Evolutionary conservation across 768 basidiomycete species (phyloP), one percentile per base, ranked within the genome.

Genomic region (Strobilomyces confusus): DNA sequence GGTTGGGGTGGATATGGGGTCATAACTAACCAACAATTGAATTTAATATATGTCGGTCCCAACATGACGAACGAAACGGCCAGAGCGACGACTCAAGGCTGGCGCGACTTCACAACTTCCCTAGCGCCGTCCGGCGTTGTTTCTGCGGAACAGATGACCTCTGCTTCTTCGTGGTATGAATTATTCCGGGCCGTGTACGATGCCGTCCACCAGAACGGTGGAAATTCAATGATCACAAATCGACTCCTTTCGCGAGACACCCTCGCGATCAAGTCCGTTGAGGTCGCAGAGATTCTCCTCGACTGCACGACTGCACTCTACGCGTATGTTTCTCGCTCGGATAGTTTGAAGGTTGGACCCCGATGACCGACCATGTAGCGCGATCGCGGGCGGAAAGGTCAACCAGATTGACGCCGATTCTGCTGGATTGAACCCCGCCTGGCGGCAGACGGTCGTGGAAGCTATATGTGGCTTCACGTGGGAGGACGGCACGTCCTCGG

Each of bases 361-460:
- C n/a, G 7, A 25, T 9, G 12, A 37, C 23, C 1, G 13, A 11
- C 4, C 19, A 1, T 42, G 2, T 1, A 80, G 79, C 33, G 61
- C 67, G 9, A 62, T 79, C 9, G 72, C 66, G 5, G 79, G 79
- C 3, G 78, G 80, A 1, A 72, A 70, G 6, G 78, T 78, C 13
- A 65, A 69, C 7, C 60, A 61, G 20, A 58, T 68, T 1, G 60
- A 71, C 20, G 72, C 77, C 0, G 63, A n/a, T n/a, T n/a, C n/a
- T n/a, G n/a, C n/a, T n/a, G n/a, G n/a, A n/a, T n/a, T n/a, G n/a
- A n/a, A n/a, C 61, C 79, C 78, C 11, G 75, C 73, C 3, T 82
- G 79, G 78, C 69, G 79, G 4, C 66, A 70, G 12, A 69, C 77
- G 0, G 44, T 79, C 14, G 61, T 68, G 5, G 62, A 77, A 25